These are phyloP conservation scores for Thymus mandschuricus DNA, from an alignment of 257 asterid genomes.

Conservation along the genomic window DNA sequence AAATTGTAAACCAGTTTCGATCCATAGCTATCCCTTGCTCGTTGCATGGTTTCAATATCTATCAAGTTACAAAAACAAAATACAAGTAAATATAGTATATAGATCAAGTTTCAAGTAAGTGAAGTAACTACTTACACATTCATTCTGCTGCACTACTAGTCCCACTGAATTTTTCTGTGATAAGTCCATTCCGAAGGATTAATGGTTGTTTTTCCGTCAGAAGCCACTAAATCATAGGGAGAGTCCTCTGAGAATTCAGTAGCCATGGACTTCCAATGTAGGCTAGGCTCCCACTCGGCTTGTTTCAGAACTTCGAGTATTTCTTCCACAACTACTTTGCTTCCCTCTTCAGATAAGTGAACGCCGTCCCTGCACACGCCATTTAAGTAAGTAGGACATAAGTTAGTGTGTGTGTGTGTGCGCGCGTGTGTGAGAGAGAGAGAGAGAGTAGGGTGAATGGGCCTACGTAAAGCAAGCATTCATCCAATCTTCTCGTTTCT, in stretches of 20 bases:
- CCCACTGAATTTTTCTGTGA: constrained; percentile 23
- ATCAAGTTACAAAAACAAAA: not conserved
- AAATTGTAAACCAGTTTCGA: not conserved
- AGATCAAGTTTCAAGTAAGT: not conserved
- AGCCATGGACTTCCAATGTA: constrained; percentile 59
- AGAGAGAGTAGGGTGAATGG: not conserved
- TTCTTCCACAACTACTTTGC: constrained; percentile 62
- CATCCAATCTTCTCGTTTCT: constrained; percentile 50
- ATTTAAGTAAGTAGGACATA: not conserved
- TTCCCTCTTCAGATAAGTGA: constrained; percentile 64
- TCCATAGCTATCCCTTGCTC: not conserved
- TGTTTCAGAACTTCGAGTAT: constrained; percentile 56
- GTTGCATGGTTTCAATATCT: not conserved
- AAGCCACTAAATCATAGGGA: constrained; percentile 44
- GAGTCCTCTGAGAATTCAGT: constrained; percentile 64
- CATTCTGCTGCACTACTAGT: constrained; percentile 3
- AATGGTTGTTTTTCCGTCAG: constrained; percentile 42
- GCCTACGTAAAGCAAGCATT: constrained; percentile 53
- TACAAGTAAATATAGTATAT: not conserved
- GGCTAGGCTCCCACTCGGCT: constrained; percentile 70
- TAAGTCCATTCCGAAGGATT: constrained; percentile 39
- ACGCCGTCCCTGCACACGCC: constrained; percentile 61
- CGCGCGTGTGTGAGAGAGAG: too few relatives aligned
- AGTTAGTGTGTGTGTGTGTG: too few relatives aligned
- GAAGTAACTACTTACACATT: constrained; percentile 3